Evolutionary conservation across 2,329 filamentous ascomycete genomes (phyloP).

Genomic region (Penicillium sp.): DNA sequence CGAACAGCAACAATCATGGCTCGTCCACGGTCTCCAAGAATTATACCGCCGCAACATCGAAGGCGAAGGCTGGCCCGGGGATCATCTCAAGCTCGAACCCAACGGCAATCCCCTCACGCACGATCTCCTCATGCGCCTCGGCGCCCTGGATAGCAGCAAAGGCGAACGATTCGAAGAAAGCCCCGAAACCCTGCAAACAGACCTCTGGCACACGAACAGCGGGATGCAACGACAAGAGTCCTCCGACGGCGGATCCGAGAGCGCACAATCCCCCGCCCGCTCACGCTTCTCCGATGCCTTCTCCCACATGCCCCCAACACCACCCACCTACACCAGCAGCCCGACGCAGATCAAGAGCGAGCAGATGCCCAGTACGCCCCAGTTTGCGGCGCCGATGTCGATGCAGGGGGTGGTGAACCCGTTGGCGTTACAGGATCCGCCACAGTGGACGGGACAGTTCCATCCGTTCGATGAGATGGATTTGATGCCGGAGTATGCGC

Average conservation of each 20-base stretch:
- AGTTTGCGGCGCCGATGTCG: conserved; percentile 27
- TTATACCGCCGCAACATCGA: conserved; percentile 56
- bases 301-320: conserved; percentile 40
- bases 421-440: conserved; percentile 34
- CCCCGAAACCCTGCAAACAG: conserved; percentile 56
- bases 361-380: conserved; percentile 23
- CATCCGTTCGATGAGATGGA: conserved; percentile 37
- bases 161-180: conserved; percentile 62
- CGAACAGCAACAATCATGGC: conserved; percentile 64
- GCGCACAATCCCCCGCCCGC: conserved; percentile 48
- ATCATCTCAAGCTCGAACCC: conserved; percentile 51
- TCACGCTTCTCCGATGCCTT: conserved; percentile 34
- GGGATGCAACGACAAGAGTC: conserved; percentile 57
- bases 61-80: conserved; percentile 59
- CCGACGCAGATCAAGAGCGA: conserved; percentile 35
- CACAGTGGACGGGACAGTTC: conserved; percentile 30
- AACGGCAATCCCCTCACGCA: conserved; percentile 63
- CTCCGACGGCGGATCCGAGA: conserved; percentile 60
- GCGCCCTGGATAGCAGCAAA: conserved; percentile 55
- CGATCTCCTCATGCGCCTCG: conserved; percentile 62
- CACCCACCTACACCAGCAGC: conserved; percentile 37
- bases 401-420: conserved; percentile 41
- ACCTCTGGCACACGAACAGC: conserved; percentile 55
- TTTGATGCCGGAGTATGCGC: conserved; percentile 34
- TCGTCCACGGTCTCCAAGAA: conserved; percentile 62